Evolutionary conservation across 2,329 filamentous ascomycete species (phyloP), one percentile per base, ranked within the genome.

Genomic region (Monosporascus sp.): DNA sequence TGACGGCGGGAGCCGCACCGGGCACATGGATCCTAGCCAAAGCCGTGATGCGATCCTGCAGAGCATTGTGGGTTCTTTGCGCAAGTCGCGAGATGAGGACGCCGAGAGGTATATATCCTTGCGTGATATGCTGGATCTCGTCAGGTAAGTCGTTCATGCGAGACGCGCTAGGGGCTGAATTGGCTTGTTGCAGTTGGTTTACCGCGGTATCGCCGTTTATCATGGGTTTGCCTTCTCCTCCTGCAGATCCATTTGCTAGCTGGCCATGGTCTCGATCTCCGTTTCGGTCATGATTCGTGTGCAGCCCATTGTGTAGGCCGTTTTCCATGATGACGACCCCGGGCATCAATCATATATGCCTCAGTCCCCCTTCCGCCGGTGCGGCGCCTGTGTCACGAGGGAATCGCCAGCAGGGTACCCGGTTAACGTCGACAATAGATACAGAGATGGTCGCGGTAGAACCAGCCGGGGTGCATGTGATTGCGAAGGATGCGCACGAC

Each of bases 31-130:
- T 83, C 54, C 85, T 82, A 31, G 87, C 84, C 70, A 97, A 74
- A 55, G 86, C 82, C 38, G 79, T 74, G 44, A 97, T 80, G 56
- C 87, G 79, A 8, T 88, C 85, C 48, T 83, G 79, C 34, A 97
- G 77, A 52, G 87, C 83, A 66, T 90, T 90, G 71, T 92, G 92
- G 48, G 89, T 91, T 64, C 87, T 84, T 70, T 97, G 91, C 36
- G 90, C 87, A 38, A 94, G 81, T 61, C 94, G 85, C 59, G 84
- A 82, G 50, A 97, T 79, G 46, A 99, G 75, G 16, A 81, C 81
- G 5, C 86, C 85, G 20, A 97, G 78, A 4, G 90, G 86, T 52
- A 93, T 80, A 68, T 91, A 95, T 36, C 84, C 86, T 53, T 86
- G 76, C 0, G 86, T 86, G 54, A 96, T 87, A 65, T 96, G 90